These are phyloP conservation scores for Ophiostoma novo-ulmi DNA, from an alignment of 2,329 filamentous ascomycete species.

Conservation along the genomic window DNA sequence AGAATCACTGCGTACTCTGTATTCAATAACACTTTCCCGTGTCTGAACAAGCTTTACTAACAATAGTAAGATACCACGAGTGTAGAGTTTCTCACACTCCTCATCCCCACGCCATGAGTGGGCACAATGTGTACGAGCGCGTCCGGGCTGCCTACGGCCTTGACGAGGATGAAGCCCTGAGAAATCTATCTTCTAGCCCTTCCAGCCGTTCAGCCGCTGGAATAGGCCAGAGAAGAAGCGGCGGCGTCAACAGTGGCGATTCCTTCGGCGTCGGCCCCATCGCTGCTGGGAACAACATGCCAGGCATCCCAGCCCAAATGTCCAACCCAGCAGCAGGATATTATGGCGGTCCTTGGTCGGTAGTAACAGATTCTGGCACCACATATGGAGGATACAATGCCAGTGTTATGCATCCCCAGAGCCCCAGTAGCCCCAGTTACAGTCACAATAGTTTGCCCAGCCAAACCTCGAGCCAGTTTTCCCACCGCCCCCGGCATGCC, in stretches of 20 bases:
- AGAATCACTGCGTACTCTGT: too few species aligned
- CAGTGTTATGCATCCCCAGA: too few species aligned
- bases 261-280: neutral
- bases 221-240: neutral
- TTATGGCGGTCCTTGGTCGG: too few species aligned
- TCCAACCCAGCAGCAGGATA: too few species aligned
- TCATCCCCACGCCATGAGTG: conserved; percentile 9
- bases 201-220: neutral
- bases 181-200: neutral
- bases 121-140: conserved; percentile 16
- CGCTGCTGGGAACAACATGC: neutral
- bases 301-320: neutral
- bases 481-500: neutral
- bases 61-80: neutral
- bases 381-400: too few species aligned
- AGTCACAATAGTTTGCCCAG: neutral
- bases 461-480: too few species aligned
- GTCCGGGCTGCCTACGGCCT: conserved; percentile 21
- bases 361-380: too few species aligned
- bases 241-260: neutral
- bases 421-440: too few species aligned
- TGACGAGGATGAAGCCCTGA: neutral
- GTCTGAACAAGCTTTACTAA: neutral
- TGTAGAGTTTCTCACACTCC: neutral
- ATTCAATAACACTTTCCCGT: too few species aligned